Evolutionary conservation across 2,329 filamentous ascomycete species (phyloP).

Genomic region (Xylaria sp.): DNA sequence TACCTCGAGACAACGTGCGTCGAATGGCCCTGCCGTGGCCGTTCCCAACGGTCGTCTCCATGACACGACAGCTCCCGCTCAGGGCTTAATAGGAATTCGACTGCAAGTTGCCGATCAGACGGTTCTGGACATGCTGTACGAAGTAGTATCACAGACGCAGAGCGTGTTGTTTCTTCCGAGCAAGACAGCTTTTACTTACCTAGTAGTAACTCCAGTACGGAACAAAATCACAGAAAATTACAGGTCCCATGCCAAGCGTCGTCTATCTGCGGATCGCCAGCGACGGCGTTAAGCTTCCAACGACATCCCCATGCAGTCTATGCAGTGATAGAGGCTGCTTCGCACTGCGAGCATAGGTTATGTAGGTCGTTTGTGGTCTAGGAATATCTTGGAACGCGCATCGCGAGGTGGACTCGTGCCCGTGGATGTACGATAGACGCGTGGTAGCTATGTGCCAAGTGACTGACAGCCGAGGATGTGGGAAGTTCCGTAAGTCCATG

Average conservation of each 20-base stretch:
- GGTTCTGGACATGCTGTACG: constrained; percentile 7
- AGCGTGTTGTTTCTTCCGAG: not conserved
- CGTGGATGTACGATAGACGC: not conserved
- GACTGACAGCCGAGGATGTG: constrained; percentile 6
- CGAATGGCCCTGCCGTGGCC: constrained; percentile 7
- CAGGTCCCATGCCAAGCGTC: not conserved
- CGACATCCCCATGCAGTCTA: not conserved
- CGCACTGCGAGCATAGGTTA: not conserved
- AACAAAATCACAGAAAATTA: not conserved
- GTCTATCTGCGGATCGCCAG: not conserved
- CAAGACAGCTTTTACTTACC: not conserved
- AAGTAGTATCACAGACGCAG: not conserved
- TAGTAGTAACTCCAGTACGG: not conserved
- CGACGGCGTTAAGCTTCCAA: not conserved
- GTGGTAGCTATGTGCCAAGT: constrained; percentile 4
- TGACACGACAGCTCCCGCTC: constrained; percentile 6
- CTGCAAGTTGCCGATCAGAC: constrained; percentile 13
- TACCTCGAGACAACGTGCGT: constrained; percentile 10
- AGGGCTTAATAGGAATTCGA: not conserved
- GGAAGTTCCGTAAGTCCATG: constrained; percentile 2
- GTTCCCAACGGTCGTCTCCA: constrained; percentile 7
- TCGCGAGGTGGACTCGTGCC: constrained; percentile 5
- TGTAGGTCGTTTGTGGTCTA: not conserved
- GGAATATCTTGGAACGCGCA: constrained; percentile 2
- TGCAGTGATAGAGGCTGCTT: not conserved